Evolutionary conservation across 495 filamentous ascomycete species (phyloP), one percentile per base, ranked within the genome.

Genomic region (Pseudevernia furfuracea): DNA sequence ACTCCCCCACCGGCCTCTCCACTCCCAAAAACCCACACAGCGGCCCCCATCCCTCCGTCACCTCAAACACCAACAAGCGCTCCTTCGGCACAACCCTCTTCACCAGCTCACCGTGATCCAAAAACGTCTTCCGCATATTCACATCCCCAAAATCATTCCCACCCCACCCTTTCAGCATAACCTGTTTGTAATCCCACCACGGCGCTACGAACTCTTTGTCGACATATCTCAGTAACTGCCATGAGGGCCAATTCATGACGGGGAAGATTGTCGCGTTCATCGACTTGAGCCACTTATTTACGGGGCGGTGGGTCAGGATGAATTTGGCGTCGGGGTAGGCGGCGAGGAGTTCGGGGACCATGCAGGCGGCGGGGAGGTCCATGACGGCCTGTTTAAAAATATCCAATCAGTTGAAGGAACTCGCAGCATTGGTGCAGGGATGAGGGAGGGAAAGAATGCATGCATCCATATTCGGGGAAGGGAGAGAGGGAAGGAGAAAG

Each of bases 351-450:
- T 53, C 49, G 2, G 2, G 0, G 49, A 32, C 25, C 14, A 53
- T 19, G 49, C 49, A 53, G 25, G 49, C 49, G 49, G 49, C 49
- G 0, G 49, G 49, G 49, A 53, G 49, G 49, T 53, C 49, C 25
- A 53, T 30, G 23, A 53, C 28, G 49, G 49, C 49, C 49, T 53
- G 28, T 14, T 39, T 39, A 2, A 4, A 7, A 11, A 12, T 41
- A 12, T 15, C 6, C 12, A 2, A 12, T 41, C 14, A 11, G 38
- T n/a, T n/a, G n/a, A n/a, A n/a, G n/a, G n/a, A n/a, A n/a, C n/a
- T n/a, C n/a, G n/a, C n/a, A n/a, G n/a, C n/a, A n/a, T n/a, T n/a
- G n/a, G n/a, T n/a, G n/a, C n/a, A n/a, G n/a, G n/a, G n/a, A n/a
- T n/a, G n/a, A n/a, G n/a, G n/a, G n/a, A n/a, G n/a, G n/a, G n/a